These are phyloP conservation scores for Leccinum pellstonianum DNA, from an alignment of 768 basidiomycete genomes.

Conservation along the genomic window DNA sequence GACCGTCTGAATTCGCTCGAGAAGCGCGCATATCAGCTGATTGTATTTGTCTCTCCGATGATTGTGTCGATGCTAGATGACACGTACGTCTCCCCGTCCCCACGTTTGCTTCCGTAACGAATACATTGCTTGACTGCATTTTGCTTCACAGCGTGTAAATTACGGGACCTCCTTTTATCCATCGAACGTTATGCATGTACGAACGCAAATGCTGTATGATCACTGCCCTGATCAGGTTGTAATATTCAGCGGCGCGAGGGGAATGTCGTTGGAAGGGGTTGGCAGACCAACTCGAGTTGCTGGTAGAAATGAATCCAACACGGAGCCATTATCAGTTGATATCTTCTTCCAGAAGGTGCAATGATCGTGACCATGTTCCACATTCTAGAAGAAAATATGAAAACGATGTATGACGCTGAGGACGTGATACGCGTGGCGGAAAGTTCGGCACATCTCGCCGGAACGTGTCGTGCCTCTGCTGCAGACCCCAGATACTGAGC, in stretches of 20 bases:
- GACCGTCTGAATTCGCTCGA: constrained; percentile 14
- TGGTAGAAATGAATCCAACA: background rate
- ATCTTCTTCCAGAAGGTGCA: background rate
- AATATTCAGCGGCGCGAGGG: background rate
- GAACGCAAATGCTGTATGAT: constrained; percentile 20
- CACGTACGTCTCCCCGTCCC: constrained; percentile 45
- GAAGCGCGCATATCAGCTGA: constrained; percentile 14
- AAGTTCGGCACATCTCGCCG: background rate
- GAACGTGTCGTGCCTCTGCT: background rate
- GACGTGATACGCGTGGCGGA: background rate
- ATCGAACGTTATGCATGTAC: constrained; percentile 22
- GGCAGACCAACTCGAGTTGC: background rate
- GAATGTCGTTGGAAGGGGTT: background rate
- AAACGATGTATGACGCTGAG: background rate
- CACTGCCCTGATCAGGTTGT: constrained; percentile 9
- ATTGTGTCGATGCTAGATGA: constrained; percentile 43
- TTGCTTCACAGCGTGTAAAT: constrained; percentile 37
- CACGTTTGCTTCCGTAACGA: background rate
- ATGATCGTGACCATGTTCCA: background rate
- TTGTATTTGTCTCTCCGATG: constrained; percentile 5
- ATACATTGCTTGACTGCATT: background rate
- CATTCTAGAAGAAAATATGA: background rate
- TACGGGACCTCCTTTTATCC: constrained; percentile 1
- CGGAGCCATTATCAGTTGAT: background rate
- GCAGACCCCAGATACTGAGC: background rate